These are phyloP conservation scores for Mesembryanthemum crystallinum DNA, from an alignment of 148 eudicot species.

Conservation along the genomic window DNA sequence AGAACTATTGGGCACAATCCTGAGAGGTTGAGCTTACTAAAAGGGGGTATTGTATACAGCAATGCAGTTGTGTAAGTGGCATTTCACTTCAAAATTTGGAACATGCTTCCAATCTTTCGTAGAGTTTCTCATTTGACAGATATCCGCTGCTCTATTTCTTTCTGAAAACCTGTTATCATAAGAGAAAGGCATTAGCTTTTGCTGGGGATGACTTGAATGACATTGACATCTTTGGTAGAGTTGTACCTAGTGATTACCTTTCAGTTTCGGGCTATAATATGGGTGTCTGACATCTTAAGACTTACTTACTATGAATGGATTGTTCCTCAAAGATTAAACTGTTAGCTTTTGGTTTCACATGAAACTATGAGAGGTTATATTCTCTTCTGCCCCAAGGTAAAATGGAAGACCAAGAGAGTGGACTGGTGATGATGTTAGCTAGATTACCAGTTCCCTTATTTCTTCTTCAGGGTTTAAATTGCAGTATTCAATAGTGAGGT, in stretches of 20 bases:
- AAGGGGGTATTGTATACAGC: slow-evolving; percentile 88
- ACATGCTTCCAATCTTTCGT: slow-evolving; percentile 1
- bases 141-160: background rate
- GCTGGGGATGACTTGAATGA: background rate
- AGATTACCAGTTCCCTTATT: background rate
- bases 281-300: background rate
- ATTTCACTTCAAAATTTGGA: slow-evolving; percentile 1
- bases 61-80: slow-evolving; percentile 77
- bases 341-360: background rate
- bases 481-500: background rate
- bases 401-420: too few species aligned
- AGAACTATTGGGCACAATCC: slow-evolving; percentile 93
- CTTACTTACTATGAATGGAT: background rate
- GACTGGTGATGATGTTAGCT: background rate
- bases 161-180: background rate
- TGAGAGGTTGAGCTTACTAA: slow-evolving; percentile 80
- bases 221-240: background rate
- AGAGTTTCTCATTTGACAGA: background rate
- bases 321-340: background rate
- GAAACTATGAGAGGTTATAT: too few species aligned
- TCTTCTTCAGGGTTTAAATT: background rate
- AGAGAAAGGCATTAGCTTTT: background rate
- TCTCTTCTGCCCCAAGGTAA: too few species aligned
- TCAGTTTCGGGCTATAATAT: background rate
- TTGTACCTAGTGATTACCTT: background rate